A percentile compares a stretch with the other conserved stretches of the same genome.
phyloP scores from a whole-genome alignment of 2,329 filamentous ascomycete species.

The Clarireedia homoeocarpa region DNA sequence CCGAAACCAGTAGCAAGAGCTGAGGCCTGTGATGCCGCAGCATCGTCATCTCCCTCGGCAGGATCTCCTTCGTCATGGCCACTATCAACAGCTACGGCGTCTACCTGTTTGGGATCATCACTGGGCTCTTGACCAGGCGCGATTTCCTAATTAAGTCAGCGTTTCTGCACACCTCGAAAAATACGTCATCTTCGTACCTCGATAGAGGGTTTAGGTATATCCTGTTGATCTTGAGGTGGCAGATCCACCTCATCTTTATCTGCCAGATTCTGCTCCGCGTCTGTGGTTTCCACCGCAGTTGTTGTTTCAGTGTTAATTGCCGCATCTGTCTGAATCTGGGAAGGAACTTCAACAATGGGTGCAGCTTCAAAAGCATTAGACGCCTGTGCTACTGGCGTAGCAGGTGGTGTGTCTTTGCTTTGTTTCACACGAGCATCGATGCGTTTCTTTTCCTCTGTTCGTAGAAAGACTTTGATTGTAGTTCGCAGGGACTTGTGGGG shows the following conservation, averaged over 20 bases:
- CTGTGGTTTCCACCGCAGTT: conserved; percentile 3
- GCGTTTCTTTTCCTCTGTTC: conserved; percentile 84
- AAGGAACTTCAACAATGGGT: not conserved
- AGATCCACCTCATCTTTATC: conserved; percentile 10
- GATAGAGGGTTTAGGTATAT: conserved; percentile 32
- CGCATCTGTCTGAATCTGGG: not conserved
- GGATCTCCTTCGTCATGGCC: conserved; percentile 11
- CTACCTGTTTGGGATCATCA: conserved; percentile 15
- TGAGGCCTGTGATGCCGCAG: conserved; percentile 12
- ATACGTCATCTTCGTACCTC: conserved; percentile 26
- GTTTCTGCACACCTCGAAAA: not conserved
- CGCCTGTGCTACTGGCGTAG: conserved; percentile 19
- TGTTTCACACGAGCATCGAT: conserved; percentile 50
- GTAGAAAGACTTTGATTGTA: conserved; percentile 84
- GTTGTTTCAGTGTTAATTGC: conserved; percentile 9
- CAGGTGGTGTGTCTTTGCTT: conserved; percentile 31
- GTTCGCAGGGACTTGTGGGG: conserved; percentile 86
- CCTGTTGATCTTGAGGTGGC: conserved; percentile 24
- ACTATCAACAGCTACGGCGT: conserved; percentile 10
- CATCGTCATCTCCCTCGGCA: conserved; percentile 13
- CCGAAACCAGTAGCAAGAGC: conserved; percentile 33
- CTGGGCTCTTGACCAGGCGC: conserved; percentile 28
- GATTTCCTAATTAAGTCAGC: conserved; percentile 27
- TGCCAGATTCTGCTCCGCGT: conserved; percentile 10
- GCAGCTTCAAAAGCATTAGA: conserved; percentile 16